Base-by-base conservation (phyloP, 345 rosid genomes). In the Clausena lansium region DNA sequence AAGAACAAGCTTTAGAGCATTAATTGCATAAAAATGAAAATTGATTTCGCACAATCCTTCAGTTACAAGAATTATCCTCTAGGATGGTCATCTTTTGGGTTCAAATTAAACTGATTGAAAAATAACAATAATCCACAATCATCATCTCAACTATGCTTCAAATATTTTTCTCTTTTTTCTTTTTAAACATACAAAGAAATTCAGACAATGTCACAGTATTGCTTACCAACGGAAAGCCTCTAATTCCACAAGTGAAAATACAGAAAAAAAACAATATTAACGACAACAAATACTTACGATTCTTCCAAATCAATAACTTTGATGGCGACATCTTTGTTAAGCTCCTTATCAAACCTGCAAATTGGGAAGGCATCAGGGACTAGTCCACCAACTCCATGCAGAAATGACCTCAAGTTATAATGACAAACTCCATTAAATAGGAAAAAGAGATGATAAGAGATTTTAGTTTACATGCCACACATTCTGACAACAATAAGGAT, bases 241-340 rank as follows among this genome's bases (percentile, higher is more conserved):
- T 13, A 38, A 14, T 25, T 22, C 5, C 47, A 35, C 63, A 69
- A 10, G 36, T 24, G 36, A 68, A 28, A 59, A 59, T 22, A 33
- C 36, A 55, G 33, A 32, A 25, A 70, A 6, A 41, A 45, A 71
- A 66, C 30, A 52, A 70, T 30, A 74, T 59, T 63, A 71, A 38
- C 58, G 76, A 67, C 28, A 9, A 14, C 32, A 73, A 22, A 68
- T 22, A 88, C 98, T 92, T 91, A 96, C 98, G 99, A 94, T 90
- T 96, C 99, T 85, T 96, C 99, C 75, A 96, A 89, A 83, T 96
- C 99, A 81, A 96, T 96, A 76, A 96, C 99, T 89, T 96, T 96
- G 74, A 96, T 96, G 76, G 99, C 99, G 85, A 96, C 98, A 35
- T 90, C 98, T 88, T 94, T 94, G 90, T 89, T 89, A 80, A 96